Evolutionary conservation across 1,284 basidiomycete genomes (phyloP), one percentile per base, ranked within the genome.

Genomic region (Phenoliferia sp.): DNA sequence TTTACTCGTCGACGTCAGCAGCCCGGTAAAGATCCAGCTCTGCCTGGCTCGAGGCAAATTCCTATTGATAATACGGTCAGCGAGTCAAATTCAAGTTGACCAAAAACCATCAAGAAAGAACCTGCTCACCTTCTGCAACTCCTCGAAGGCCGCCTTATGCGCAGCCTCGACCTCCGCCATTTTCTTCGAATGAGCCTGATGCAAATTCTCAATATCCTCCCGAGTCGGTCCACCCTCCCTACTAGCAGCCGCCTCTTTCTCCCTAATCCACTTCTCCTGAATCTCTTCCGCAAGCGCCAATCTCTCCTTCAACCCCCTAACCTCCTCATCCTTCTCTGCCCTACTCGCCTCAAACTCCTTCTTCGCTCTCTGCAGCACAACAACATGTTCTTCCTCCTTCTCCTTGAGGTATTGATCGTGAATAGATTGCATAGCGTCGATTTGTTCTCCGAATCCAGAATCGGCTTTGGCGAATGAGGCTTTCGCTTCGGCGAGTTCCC

Each of bases 151-250:
- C 3, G 17, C 29, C 54, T 48, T 32, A 10, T 32, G 29, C 3
- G 19, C 57, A 9, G 31, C 16, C 60, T 66, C 64, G 50, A 66
- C 56, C 58, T 68, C 64, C 7, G 22, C 19, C 32, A 67, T 19
- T 56, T 63, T 69, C 4, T 56, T 35, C 33, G 56, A 16, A n/a
- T 67, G 67, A 19, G 61, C 69, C 15, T n/a, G 28, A 60, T 73
- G 68, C 35, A 75, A 60, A 64, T 62, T 73, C 54, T 82, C 78
- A 26, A 82, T 88, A 63, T 86, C 84, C 12, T 54, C 50, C n/a
- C 34, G 22, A 12, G 39, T 22, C 12, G 39, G 39, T 44, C 12
- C 39, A 22, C 12, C 12, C 22, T 12, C 39, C 12, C 12, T 12
- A 44, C 12, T 44, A 44, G 39, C 22, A 44, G 50, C 22, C 9